Base-by-base conservation (phyloP, 2,329 filamentous ascomycete genomes). In the Chrysosporium keratinophilum region DNA sequence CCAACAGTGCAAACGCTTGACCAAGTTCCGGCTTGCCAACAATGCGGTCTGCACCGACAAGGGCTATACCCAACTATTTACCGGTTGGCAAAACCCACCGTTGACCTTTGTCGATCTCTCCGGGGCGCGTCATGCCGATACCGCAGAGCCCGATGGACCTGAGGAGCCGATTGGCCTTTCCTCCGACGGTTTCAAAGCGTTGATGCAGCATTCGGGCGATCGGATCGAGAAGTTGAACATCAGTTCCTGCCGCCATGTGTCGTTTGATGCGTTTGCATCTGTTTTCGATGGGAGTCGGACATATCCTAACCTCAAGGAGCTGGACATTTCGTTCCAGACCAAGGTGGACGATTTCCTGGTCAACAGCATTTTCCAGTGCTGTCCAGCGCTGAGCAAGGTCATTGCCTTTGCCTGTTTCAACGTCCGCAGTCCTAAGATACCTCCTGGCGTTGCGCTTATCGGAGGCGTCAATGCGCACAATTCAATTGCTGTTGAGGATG, bases 241-340 rank as follows among this genome's bases (percentile, higher is more conserved):
- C n/a, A 80, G 87, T 12, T 87, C 85, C 0, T 95, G 88, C 64
- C 84, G 91, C 2, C 85, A 95, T 66, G 90, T 97, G 58, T 78
- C 81, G 1, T 75, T 78, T 34, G 71, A 78, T 14, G 82, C 87
- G 0, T 89, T 95, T 56, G 81, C 87, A 57, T 77, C 83, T 9
- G 83, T 85, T 0, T 96, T 97, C 63, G 74, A 77, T 51, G 71
- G 74, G 5, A 47, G 39, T 19, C 44, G 73, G 5, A 51, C 20
- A 19, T 57, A 56, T 17, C 81, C 84, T 0, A 74, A 81, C 10
- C 74, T 97, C 34, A 73, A 74, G 56, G 79, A 85, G 54, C 73
- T 95, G 42, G 88, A 95, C 65, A 74, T 93, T 42, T 87, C 84
- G 51, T 94, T 95, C 67, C 66, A 71, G 19, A 68, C 67, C 1